Percentiles rank a stretch among this genome's conserved stretches.
Evolutionary conservation across 2,329 filamentous ascomycete genomes (phyloP).

Genomic region (Colletotrichum sp.): DNA sequence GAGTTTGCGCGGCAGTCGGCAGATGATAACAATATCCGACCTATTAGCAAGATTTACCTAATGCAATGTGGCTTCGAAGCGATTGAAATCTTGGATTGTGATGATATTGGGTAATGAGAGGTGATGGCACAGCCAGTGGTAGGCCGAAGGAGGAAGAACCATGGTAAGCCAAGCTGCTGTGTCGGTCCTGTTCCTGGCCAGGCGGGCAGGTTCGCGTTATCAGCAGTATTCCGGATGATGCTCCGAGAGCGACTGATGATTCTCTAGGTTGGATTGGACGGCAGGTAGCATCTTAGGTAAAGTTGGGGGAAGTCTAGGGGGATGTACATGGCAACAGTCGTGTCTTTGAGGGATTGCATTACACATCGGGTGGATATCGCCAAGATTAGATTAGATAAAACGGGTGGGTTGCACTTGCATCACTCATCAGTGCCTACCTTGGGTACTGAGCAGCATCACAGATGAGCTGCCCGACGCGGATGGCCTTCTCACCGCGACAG

Average conservation of each 20-base stretch:
- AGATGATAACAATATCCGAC: not conserved
- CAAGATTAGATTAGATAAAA: slow-evolving; percentile 19
- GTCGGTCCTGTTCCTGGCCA: not conserved
- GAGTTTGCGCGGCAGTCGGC: not conserved
- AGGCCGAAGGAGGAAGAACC: not conserved
- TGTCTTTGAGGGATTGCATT: not conserved
- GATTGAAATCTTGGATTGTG: not conserved
- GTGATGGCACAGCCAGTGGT: not conserved
- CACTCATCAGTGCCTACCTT: not conserved
- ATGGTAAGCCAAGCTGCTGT: not conserved
- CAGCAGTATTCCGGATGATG: not conserved
- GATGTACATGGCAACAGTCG: not conserved
- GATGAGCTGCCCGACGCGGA: not conserved
- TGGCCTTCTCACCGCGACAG: not conserved
- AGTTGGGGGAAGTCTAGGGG: not conserved
- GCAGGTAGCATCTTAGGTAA: not conserved
- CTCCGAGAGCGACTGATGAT: not conserved
- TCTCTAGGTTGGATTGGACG: not conserved
- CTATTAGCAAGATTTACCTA: slow-evolving; percentile 16
- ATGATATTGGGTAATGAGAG: not conserved
- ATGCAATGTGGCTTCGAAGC: not conserved
- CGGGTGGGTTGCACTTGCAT: not conserved
- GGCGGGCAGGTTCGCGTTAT: not conserved
- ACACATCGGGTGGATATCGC: slow-evolving; percentile 3
- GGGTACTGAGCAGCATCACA: not conserved